These are phyloP conservation scores for Rhizopus arrhizus DNA, from an alignment of 371 early-diverging fungal species.

Conservation along the genomic window DNA sequence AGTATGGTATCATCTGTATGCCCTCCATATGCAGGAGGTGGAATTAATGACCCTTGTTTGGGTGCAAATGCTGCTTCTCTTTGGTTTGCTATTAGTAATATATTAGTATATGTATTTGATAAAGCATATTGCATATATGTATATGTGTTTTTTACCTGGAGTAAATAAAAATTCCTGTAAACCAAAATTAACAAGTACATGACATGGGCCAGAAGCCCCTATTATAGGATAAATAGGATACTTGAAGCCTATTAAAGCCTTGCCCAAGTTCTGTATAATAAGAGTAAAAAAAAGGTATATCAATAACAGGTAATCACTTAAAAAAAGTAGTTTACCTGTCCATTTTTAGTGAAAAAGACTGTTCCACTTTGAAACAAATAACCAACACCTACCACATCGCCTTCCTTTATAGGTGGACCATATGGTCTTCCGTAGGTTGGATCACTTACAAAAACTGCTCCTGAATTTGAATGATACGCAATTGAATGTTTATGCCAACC, in stretches of 20 bases:
- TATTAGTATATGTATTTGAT: neutral
- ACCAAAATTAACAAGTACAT: constrained; percentile 59
- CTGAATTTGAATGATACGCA: constrained; percentile 65
- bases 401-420: constrained; percentile 62
- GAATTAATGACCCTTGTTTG: constrained; percentile 55
- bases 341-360: constrained; percentile 76
- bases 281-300: neutral
- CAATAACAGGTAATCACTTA: neutral
- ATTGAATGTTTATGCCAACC: constrained; percentile 68
- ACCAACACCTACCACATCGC: constrained; percentile 75
- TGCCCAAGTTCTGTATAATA: constrained; percentile 41
- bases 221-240: constrained; percentile 57
- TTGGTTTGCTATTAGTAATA: constrained; percentile 59
- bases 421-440: constrained; percentile 60
- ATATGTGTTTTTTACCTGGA: constrained; percentile 12
- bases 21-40: constrained; percentile 61
- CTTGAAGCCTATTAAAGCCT: constrained; percentile 53
- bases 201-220: constrained; percentile 57
- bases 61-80: constrained; percentile 74
- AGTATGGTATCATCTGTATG: constrained; percentile 50
- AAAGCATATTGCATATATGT: neutral
- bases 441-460: constrained; percentile 59
- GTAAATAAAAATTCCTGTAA: constrained; percentile 39
- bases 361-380: constrained; percentile 65
- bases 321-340: constrained; percentile 36